These are phyloP conservation scores for Penicillium verrucosum DNA, from an alignment of 2,329 filamentous ascomycete genomes.

Conservation along the genomic window DNA sequence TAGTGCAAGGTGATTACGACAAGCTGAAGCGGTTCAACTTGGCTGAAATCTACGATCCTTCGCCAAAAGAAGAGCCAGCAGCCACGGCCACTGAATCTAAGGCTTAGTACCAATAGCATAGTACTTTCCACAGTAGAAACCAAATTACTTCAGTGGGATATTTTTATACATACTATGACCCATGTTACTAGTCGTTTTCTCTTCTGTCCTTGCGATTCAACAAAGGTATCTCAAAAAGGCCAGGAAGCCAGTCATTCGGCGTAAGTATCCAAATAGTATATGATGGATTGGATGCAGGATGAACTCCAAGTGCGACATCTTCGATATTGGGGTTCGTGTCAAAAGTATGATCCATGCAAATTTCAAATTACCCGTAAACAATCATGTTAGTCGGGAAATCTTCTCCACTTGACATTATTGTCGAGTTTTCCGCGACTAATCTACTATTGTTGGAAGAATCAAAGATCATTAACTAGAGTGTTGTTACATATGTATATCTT, in stretches of 20 bases:
- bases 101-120: background rate
- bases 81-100: background rate
- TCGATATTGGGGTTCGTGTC: background rate
- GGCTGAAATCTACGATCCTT: conserved; percentile 58
- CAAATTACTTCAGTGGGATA: background rate
- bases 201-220: background rate
- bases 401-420: background rate
- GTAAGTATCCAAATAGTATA: background rate
- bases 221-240: background rate
- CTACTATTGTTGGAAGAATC: background rate
- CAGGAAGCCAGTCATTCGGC: background rate
- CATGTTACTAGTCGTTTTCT: background rate
- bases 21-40: conserved; percentile 61
- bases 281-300: background rate
- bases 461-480: too few relatives aligned
- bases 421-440: background rate
- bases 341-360: background rate
- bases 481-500: background rate
- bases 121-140: background rate
- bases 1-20: conserved; percentile 59
- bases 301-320: background rate
- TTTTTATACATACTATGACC: background rate
- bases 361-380: background rate
- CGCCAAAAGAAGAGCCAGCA: conserved; percentile 25
- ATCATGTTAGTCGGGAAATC: background rate